Base-by-base conservation (phyloP, 495 filamentous ascomycete genomes). In the Trichoderma erinaceum region DNA sequence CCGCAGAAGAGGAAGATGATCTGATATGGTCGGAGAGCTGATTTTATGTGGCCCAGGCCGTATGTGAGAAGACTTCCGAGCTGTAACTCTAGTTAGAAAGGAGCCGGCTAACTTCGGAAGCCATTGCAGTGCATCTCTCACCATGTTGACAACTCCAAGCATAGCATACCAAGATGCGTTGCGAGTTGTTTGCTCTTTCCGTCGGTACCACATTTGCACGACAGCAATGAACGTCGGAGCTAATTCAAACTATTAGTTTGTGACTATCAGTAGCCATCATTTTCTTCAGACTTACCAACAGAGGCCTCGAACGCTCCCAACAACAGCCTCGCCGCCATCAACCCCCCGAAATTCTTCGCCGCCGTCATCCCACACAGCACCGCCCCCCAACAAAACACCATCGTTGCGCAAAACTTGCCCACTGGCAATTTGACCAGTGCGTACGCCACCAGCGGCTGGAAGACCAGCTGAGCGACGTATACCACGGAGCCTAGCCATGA, bases 181-280 rank as follows among this genome's bases (percentile, higher is more conserved):
- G 41, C 85, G 74, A 35, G 85, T 77, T 2, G 86, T 86, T 75
- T 88, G 86, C 70, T 88, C 86, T 18, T 78, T 74, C 46, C 86
- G 80, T 67, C 84, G 77, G 72, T 85, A 88, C 86, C 86, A 88
- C 84, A 87, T 86, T 70, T 86, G 84, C 1, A 84, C 85, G 6
- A 88, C 79, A 1, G 85, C 85, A 65, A 88, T 81, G 67, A 87
- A 87, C 16, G 82, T 81, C 1, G 86, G 85, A 3, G 85, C 85
- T 69, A 72, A 63, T 16, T 65, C 67, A 2, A 4, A 32, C 8
- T 1, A 63, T 18, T 23, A 16, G n/a, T 15, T 6, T 16, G 41
- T 1, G 21, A 3, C 63, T 13, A 23, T 23, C 16, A n/a, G 2
- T 12, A n/a, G 2, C 3, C 29, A n/a, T 65, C 63, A 23, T 21